phyloP scores from a whole-genome alignment of 2,329 filamentous ascomycete species.

The Orbilia javanica region DNA sequence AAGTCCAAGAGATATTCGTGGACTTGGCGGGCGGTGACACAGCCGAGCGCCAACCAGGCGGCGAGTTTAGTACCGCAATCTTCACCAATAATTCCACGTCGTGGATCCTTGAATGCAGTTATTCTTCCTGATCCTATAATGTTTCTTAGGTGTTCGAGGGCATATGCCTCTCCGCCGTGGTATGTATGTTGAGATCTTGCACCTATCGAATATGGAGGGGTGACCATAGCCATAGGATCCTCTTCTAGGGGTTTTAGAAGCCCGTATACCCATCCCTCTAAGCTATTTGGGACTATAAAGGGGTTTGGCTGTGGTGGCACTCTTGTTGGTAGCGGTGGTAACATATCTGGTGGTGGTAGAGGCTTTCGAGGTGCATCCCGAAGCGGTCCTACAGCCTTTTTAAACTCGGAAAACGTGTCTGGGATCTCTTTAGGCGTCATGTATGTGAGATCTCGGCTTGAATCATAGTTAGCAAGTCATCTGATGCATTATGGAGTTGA shows the following conservation, averaged over 20 bases:
- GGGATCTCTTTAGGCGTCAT: constrained; percentile 74
- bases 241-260: constrained; percentile 72
- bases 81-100: constrained; percentile 77
- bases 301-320: constrained; percentile 74
- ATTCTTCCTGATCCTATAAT: constrained; percentile 74
- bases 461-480: constrained; percentile 12
- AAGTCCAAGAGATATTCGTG: constrained; percentile 77
- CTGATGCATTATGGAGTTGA: not conserved
- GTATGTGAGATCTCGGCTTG: constrained; percentile 74
- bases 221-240: constrained; percentile 66
- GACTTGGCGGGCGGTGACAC: constrained; percentile 78
- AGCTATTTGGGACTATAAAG: constrained; percentile 73
- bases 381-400: constrained; percentile 79
- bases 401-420: constrained; percentile 80
- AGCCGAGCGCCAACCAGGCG: constrained; percentile 78
- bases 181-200: constrained; percentile 75
- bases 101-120: constrained; percentile 76
- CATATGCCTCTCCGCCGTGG: constrained; percentile 75
- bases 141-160: constrained; percentile 72
- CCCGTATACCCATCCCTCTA: constrained; percentile 70
- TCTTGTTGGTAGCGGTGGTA: constrained; percentile 72
- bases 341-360: constrained; percentile 70
- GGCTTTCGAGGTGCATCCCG: constrained; percentile 73
- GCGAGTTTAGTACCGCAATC: constrained; percentile 83
- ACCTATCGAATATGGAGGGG: constrained; percentile 67